A percentile compares a stretch with the other conserved stretches of the same genome.
Conservation (phyloP, 345 rosid species). For the Noccaea bulbosa region DNA sequence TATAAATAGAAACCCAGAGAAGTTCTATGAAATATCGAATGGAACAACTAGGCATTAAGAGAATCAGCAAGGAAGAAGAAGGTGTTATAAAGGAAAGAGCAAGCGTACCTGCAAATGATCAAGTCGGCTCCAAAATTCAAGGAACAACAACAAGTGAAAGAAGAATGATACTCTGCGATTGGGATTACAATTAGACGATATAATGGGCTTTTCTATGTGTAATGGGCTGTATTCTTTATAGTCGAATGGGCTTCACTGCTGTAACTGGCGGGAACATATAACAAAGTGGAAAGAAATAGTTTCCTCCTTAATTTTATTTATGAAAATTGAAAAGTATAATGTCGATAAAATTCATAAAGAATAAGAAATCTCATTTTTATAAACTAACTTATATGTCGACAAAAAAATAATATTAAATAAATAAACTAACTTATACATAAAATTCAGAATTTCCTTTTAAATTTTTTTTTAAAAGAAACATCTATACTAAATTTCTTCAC, state of each 20-base stretch:
- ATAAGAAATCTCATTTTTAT: too few species aligned
- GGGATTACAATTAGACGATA: not conserved
- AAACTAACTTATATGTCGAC: too few species aligned
- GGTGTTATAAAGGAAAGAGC: not conserved
- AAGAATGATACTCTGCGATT: not conserved
- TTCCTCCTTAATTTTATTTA: not conserved
- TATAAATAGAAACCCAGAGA: not conserved
- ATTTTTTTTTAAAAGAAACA: too few species aligned
- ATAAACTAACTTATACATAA: too few species aligned
- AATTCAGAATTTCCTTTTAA: too few species aligned
- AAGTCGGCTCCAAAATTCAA: not conserved
- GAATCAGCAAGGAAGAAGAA: slow-evolving; percentile 1
- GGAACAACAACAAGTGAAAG: not conserved
- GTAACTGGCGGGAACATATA: not conserved
- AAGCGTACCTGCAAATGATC: slow-evolving; percentile 24
- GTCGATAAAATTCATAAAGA: too few species aligned
- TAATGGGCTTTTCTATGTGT: not conserved
- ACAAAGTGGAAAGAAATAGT: not conserved
- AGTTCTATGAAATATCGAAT: not conserved
- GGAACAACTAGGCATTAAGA: not conserved
- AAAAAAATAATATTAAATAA: too few species aligned
- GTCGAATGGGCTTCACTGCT: not conserved
- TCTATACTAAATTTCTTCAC: too few species aligned
- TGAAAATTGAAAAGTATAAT: too few species aligned
- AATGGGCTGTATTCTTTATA: not conserved